These are phyloP conservation scores for Arbutus unedo DNA, from an alignment of 148 eudicot genomes.

Conservation along the genomic window DNA sequence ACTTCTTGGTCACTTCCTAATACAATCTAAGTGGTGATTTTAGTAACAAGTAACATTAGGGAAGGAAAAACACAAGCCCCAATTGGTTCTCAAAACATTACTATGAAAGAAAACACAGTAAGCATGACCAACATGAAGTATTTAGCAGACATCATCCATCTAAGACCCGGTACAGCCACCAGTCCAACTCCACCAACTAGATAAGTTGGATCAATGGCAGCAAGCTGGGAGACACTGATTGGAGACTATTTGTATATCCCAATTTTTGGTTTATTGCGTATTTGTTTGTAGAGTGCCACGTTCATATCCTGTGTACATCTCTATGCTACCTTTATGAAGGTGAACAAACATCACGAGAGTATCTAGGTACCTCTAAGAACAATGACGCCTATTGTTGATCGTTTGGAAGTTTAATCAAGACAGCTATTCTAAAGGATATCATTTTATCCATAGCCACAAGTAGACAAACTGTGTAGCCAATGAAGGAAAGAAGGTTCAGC, in stretches of 20 bases:
- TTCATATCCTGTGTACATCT: background rate
- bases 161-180: background rate
- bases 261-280: background rate
- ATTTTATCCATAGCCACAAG: background rate
- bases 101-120: background rate
- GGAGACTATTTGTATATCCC: background rate
- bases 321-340: background rate
- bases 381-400: background rate
- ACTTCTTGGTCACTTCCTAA: background rate
- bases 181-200: no score
- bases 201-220: no score
- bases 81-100: background rate
- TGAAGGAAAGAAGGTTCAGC: background rate
- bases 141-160: background rate
- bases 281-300: background rate
- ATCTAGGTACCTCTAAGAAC: background rate
- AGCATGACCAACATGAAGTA: background rate
- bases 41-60: background rate
- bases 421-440: background rate
- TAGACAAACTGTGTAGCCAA: background rate
- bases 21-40: background rate
- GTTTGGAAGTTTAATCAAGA: background rate
- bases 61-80: background rate
- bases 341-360: slow-evolving; percentile 4
- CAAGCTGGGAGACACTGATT: no score